phyloP scores from a whole-genome alignment of 306 rosid species.

The Pyrus communis region DNA sequence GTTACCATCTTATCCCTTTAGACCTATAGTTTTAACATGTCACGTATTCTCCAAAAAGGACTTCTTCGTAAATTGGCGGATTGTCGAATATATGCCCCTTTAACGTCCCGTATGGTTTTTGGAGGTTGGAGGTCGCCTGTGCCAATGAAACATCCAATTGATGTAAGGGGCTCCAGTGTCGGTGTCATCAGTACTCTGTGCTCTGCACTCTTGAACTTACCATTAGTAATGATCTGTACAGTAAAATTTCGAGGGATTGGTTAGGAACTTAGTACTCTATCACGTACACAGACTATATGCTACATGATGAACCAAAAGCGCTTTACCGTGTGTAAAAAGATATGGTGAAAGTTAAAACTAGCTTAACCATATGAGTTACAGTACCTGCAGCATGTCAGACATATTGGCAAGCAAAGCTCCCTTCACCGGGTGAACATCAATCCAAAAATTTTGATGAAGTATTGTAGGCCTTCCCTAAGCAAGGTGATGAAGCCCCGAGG shows the following conservation, averaged over 20 bases:
- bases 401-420: constrained; percentile 15
- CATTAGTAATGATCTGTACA: constrained; percentile 8
- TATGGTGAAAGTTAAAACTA: background rate
- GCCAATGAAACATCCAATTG: constrained; percentile 18
- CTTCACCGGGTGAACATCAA: constrained; percentile 6
- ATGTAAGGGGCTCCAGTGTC: background rate
- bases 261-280: background rate
- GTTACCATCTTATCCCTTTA: background rate
- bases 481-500: constrained; percentile 14
- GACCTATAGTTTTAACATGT: background rate
- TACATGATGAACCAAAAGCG: background rate
- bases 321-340: too few species aligned
- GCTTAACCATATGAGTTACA: background rate
- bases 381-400: constrained; percentile 21
- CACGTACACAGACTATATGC: background rate
- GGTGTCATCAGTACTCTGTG: constrained; percentile 7
- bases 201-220: constrained; percentile 7
- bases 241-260: background rate
- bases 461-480: constrained; percentile 20
- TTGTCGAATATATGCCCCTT: constrained; percentile 8
- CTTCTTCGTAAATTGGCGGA: constrained; percentile 1
- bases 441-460: constrained; percentile 14
- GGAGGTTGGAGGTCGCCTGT: background rate
- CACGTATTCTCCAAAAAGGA: background rate
- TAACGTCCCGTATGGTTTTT: constrained; percentile 11